Evolutionary conservation across 805 yeast species (phyloP).

Genomic region (Ogataea trehalophila): DNA sequence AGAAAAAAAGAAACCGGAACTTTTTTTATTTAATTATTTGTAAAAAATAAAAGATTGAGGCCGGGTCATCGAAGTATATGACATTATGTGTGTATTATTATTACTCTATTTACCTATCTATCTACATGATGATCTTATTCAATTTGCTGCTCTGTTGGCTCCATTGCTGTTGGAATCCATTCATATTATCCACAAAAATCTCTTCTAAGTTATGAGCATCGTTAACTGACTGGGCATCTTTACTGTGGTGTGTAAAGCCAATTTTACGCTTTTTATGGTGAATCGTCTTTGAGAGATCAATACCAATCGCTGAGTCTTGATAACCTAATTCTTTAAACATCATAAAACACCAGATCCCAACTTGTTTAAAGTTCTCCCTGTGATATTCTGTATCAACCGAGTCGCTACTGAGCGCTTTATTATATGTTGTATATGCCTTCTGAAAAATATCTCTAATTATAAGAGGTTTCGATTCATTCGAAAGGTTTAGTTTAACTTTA

Average conservation of each 20-base stretch:
- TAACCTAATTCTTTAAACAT: constrained; percentile 14
- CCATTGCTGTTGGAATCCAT: background rate
- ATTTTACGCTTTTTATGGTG: constrained; percentile 9
- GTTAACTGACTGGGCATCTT: background rate
- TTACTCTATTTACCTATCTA: too few species aligned
- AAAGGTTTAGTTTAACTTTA: constrained; percentile 19
- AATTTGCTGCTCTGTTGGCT: too few species aligned
- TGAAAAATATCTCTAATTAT: constrained; percentile 27
- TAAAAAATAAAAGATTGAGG: too few species aligned
- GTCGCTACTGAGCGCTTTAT: constrained; percentile 6
- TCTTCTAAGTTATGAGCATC: background rate
- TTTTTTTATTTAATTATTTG: too few species aligned
- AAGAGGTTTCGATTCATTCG: constrained; percentile 11
- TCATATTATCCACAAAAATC: background rate
- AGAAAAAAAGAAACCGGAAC: too few species aligned
- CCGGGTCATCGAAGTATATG: too few species aligned
- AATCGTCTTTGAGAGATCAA: constrained; percentile 19
- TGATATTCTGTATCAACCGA: constrained; percentile 9
- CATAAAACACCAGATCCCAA: constrained; percentile 22
- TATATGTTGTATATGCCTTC: constrained; percentile 15
- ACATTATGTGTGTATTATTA: too few species aligned
- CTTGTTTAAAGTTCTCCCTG: constrained; percentile 7
- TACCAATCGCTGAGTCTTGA: constrained; percentile 7
- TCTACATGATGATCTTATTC: too few species aligned
- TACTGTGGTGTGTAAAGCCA: constrained; percentile 7